Conservation (phyloP, 2,329 filamentous ascomycete genomes). For the Fusarium staphyleae region DNA sequence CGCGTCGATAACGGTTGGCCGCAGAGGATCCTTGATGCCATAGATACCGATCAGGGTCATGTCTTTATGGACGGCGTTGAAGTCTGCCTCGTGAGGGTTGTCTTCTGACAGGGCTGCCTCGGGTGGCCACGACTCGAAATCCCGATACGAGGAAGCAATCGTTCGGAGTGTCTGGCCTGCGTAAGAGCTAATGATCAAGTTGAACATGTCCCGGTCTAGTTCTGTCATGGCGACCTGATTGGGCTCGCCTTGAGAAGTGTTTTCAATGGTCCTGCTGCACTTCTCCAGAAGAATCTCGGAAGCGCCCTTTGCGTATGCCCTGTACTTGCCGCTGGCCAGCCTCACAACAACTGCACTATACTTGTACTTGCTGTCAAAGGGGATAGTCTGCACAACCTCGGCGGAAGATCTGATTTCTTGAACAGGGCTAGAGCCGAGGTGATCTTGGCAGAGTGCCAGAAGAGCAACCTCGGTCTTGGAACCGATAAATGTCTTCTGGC, state of each 20-base stretch:
- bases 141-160: constrained; percentile 75
- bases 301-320: constrained; percentile 62
- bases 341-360: constrained; percentile 64
- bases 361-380: constrained; percentile 62
- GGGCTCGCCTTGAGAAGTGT: constrained; percentile 65
- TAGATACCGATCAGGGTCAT: constrained; percentile 58
- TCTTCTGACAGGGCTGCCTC: constrained; percentile 67
- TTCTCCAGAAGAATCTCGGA: constrained; percentile 61
- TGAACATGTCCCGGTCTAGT: constrained; percentile 61
- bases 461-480: constrained; percentile 66
- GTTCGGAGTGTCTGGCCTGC: constrained; percentile 73
- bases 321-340: constrained; percentile 52
- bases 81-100: constrained; percentile 60
- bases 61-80: constrained; percentile 58
- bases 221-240: constrained; percentile 52
- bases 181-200: constrained; percentile 64
- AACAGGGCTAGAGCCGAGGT: constrained; percentile 57
- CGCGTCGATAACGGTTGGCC: constrained; percentile 67
- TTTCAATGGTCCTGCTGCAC: constrained; percentile 55
- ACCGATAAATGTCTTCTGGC: constrained; percentile 56
- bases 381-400: constrained; percentile 58
- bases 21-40: constrained; percentile 72
- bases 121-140: constrained; percentile 75
- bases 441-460: constrained; percentile 57
- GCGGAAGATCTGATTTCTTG: constrained; percentile 55